phyloP scores from a whole-genome alignment of 1,284 basidiomycete species.

The Hortiboletus rubellus region DNA sequence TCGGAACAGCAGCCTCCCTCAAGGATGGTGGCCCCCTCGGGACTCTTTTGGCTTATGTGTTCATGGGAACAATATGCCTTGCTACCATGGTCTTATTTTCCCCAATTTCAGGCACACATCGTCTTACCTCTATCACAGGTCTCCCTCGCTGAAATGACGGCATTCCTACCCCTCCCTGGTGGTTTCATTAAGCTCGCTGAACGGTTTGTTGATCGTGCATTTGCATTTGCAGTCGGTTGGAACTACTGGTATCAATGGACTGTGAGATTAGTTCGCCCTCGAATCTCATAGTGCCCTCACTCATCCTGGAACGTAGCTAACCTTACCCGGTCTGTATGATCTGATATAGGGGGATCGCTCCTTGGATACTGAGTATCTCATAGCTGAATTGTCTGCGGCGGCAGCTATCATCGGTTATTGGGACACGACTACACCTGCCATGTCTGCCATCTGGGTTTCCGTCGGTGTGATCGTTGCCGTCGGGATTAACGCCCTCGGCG shows the following conservation, averaged over 20 bases:
- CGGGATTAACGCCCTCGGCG: slow-evolving; percentile 59
- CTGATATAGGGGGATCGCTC: too few species aligned
- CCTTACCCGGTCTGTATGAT: slow-evolving; percentile 25
- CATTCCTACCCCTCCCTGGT: slow-evolving; percentile 47
- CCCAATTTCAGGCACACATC: background rate
- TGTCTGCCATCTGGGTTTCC: slow-evolving; percentile 20
- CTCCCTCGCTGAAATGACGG: slow-evolving; percentile 36
- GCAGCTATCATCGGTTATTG: slow-evolving; percentile 58
- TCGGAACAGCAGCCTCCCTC: slow-evolving; percentile 37
- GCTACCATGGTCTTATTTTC: slow-evolving; percentile 28
- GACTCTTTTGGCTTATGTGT: slow-evolving; percentile 34
- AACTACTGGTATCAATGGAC: slow-evolving; percentile 67
- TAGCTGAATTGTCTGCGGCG: slow-evolving; percentile 62
- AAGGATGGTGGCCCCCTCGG: slow-evolving; percentile 34
- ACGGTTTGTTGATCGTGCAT: slow-evolving; percentile 68
- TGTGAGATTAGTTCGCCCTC: slow-evolving; percentile 39
- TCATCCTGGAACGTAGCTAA: slow-evolving; percentile 21
- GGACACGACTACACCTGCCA: slow-evolving; percentile 8
- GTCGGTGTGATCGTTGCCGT: slow-evolving; percentile 62
- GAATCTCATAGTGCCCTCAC: background rate
- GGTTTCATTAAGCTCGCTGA: slow-evolving; percentile 69
- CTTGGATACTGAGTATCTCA: slow-evolving; percentile 8
- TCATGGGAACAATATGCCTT: slow-evolving; percentile 36
- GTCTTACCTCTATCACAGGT: slow-evolving; percentile 19
- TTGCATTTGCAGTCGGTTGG: slow-evolving; percentile 69